Evolutionary conservation across 139 green algal species (phyloP).

Genomic region (Pseudopediastrum boryanum): DNA sequence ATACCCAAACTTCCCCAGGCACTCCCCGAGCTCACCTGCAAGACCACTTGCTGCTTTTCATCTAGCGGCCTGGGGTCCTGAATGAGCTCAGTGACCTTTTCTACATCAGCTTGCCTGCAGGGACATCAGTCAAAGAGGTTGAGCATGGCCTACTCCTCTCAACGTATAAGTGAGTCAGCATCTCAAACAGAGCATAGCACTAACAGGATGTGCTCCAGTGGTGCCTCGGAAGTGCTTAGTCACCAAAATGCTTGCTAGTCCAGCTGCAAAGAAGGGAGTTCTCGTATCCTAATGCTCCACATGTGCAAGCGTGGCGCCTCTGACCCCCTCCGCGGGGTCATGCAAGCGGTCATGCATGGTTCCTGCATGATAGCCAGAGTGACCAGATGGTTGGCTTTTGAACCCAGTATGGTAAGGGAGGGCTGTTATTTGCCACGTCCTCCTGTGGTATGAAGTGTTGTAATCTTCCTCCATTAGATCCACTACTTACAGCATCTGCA

Average conservation of each 20-base stretch:
- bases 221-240: no score
- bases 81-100: conserved; percentile 52
- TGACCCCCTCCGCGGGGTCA: not conserved
- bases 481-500: conserved; percentile 51
- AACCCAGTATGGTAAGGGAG: no score
- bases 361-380: not conserved
- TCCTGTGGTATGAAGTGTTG: no score
- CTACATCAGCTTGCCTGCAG: conserved; percentile 61
- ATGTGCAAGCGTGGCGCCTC: not conserved
- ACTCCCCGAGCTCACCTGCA: conserved; percentile 45
- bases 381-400: not conserved
- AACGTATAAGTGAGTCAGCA: not conserved
- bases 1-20: not conserved
- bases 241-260: not conserved
- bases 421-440: no score
- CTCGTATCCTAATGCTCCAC: not conserved
- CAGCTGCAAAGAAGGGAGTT: not conserved
- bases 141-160: no score
- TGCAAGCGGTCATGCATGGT: not conserved
- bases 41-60: conserved; percentile 64
- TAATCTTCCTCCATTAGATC: no score
- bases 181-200: no score
- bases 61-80: conserved; percentile 69
- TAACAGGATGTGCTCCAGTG: no score
- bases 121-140: not conserved